Conservation (phyloP, 805 yeast genomes). For the Saccharomycopsis fibuligera region DNA sequence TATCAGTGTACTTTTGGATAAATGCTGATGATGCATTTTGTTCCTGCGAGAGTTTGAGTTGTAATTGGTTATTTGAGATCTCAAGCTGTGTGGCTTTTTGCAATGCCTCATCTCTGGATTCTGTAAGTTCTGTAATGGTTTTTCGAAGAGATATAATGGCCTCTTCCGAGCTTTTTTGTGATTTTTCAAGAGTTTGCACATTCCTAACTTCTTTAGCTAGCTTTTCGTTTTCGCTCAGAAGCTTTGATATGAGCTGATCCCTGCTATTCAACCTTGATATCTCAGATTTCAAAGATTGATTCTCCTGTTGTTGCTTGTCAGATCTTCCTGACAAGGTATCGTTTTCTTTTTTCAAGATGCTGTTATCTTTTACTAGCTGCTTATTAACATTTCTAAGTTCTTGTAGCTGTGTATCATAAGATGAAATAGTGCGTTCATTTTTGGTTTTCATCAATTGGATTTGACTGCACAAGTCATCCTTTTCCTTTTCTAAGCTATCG, state of each 20-base stretch:
- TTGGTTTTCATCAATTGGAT: too few species aligned
- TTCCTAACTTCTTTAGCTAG: neutral
- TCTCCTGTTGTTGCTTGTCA: too few species aligned
- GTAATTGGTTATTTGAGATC: neutral
- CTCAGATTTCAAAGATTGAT: too few species aligned
- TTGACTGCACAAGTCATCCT: too few species aligned
- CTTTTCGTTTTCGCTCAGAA: conserved; percentile 1
- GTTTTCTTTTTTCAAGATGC: too few species aligned
- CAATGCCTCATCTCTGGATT: neutral
- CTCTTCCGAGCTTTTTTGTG: conserved; percentile 1
- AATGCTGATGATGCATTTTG: neutral
- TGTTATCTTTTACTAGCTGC: too few species aligned
- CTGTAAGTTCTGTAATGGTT: neutral
- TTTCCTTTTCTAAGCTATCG: too few species aligned
- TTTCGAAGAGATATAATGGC: neutral
- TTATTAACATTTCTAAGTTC: too few species aligned
- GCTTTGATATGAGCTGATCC: neutral
- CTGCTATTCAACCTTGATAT: too few species aligned
- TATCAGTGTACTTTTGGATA: conserved; percentile 5
- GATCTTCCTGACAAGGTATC: too few species aligned
- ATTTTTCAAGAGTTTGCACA: conserved; percentile 3
- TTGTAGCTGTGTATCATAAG: too few species aligned
- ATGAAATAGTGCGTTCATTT: too few species aligned
- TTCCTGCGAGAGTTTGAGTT: conserved; percentile 1
- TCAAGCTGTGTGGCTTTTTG: neutral